Evolutionary conservation across 768 basidiomycete species (phyloP).

Genomic region (Suillus decipiens): DNA sequence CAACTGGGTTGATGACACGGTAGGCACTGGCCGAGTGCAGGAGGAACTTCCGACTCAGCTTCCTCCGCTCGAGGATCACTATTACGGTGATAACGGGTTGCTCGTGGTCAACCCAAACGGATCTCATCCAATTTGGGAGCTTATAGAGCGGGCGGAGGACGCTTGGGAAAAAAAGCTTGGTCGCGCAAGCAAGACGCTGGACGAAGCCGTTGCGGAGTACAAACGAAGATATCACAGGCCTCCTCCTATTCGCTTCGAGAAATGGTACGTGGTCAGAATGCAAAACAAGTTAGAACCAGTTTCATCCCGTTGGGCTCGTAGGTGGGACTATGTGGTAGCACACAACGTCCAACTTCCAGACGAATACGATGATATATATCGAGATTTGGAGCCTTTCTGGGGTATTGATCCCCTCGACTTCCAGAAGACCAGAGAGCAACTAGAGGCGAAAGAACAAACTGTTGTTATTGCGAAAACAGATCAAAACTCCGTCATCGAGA

Average conservation of each 20-base stretch:
- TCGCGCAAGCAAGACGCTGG: constrained; percentile 38
- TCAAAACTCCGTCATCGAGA: constrained; percentile 10
- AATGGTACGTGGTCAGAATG: constrained; percentile 33
- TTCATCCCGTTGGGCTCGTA: constrained; percentile 3
- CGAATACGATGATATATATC: constrained; percentile 48
- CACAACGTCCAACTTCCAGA: constrained; percentile 44
- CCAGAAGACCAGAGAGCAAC: constrained; percentile 18
- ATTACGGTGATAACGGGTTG: constrained; percentile 29
- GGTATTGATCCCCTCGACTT: constrained; percentile 36
- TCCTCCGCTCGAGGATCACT: constrained; percentile 20
- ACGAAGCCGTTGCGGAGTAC: constrained; percentile 42
- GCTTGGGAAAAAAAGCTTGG: constrained; percentile 38
- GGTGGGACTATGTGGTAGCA: constrained; percentile 44
- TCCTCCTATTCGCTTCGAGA: constrained; percentile 45
- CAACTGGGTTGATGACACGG: not conserved
- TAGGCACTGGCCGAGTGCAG: not conserved
- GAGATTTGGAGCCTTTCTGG: constrained; percentile 39
- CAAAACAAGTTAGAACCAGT: not conserved
- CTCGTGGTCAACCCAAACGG: constrained; percentile 37
- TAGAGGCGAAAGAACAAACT: constrained; percentile 18
- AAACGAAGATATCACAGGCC: constrained; percentile 32
- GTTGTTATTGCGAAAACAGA: constrained; percentile 30
- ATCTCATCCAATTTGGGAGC: constrained; percentile 45
- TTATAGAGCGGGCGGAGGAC: constrained; percentile 38
- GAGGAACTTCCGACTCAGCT: not conserved